Evolutionary conservation across 371 early-diverging fungal species (phyloP), one percentile per base, ranked within the genome.

Genomic region (Catenaria anguillulae): DNA sequence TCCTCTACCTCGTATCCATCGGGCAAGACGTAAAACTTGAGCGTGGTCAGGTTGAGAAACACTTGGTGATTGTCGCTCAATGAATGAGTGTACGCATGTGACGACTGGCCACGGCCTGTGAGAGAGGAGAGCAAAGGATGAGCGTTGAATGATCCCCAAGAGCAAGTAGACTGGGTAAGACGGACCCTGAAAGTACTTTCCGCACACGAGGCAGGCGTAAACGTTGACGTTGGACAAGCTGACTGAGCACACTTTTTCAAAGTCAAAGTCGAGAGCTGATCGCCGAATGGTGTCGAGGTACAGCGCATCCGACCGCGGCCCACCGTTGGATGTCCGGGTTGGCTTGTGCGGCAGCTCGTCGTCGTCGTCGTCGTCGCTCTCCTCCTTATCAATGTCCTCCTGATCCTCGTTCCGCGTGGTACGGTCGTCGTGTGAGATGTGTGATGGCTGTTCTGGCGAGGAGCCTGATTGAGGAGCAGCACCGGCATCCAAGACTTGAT

Each of bases 131-230:
- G 87, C 84, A 64, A 26, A 60, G 45, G 19, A 58, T 56, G 43
- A 59, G n/a, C n/a, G n/a, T n/a, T n/a, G n/a, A n/a, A n/a, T n/a
- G n/a, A n/a, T n/a, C n/a, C n/a, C n/a, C n/a, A n/a, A n/a, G n/a
- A n/a, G n/a, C n/a, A n/a, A n/a, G n/a, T n/a, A n/a, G n/a, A n/a
- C n/a, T n/a, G n/a, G n/a, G n/a, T n/a, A 67, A 85, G n/a, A n/a
- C n/a, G n/a, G n/a, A n/a, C n/a, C 88, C 95, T 96, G 96, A 68
- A 84, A 94, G 68, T 93, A 98, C 70, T 91, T 93, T 55, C 97
- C 97, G 65, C 97, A 98, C 1, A 93, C 89, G 26, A 98, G 82
- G 67, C 98, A 98, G 0, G 92, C 90, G 68, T 98, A 98, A 1
- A 97, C 91, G 66, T 98, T 98, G 65, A 86, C 68, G 66, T 90